phyloP scores from a whole-genome alignment of 345 rosid species.

The Heritiera littoralis region DNA sequence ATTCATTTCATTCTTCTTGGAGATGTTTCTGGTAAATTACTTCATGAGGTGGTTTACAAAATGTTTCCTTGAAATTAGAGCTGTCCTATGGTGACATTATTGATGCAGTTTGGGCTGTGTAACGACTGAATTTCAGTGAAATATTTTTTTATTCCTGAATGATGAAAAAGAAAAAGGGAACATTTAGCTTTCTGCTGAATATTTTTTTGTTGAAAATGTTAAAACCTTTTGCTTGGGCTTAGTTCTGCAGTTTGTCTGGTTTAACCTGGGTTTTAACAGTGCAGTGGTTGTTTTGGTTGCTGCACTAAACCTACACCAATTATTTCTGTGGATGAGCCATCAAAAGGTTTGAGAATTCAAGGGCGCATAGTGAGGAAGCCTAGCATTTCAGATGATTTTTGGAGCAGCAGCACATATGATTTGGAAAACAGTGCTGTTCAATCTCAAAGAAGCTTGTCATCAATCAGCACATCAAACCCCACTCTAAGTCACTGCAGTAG shows the following conservation, averaged over 20 bases:
- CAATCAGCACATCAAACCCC: constrained; percentile 41
- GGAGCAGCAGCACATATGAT: constrained; percentile 70
- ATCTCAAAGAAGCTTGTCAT: constrained; percentile 60
- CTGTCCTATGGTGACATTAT: background rate
- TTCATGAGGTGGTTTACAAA: background rate
- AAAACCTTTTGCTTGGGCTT: background rate
- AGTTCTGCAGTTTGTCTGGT: background rate
- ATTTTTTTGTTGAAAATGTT: background rate
- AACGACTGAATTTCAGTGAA: background rate
- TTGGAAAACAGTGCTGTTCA: constrained; percentile 47
- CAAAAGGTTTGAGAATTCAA: constrained; percentile 52
- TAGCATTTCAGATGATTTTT: constrained; percentile 55
- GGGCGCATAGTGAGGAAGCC: constrained; percentile 41
- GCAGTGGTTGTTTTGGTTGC: constrained; percentile 80
- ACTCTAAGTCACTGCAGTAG: constrained; percentile 26
- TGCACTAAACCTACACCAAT: constrained; percentile 48
- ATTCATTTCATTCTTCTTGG: background rate
- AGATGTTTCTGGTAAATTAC: background rate
- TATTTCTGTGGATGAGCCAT: constrained; percentile 46
- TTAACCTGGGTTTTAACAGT: constrained; percentile 29
- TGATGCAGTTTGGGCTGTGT: background rate
- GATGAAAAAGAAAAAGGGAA: background rate
- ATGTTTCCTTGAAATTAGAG: background rate
- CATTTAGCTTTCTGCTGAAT: background rate
- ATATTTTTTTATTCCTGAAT: background rate